These are phyloP conservation scores for Amanita jacksonii DNA, from an alignment of 768 basidiomycete species.

Conservation along the genomic window DNA sequence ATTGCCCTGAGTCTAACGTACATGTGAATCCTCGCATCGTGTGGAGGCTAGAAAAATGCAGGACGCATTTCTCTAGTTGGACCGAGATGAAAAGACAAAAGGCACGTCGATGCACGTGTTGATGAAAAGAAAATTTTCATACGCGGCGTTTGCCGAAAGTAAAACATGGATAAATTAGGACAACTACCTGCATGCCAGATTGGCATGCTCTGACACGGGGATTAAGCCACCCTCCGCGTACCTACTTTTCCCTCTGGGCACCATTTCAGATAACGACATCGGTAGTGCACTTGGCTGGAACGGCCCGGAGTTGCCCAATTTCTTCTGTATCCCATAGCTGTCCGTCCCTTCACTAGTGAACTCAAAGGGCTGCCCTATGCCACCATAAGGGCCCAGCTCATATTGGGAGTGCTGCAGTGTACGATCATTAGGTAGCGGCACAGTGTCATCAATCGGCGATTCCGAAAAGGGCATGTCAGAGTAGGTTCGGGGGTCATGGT, in stretches of 20 bases:
- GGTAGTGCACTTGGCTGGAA: constrained; percentile 40
- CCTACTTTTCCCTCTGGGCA: constrained; percentile 14
- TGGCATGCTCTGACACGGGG: constrained; percentile 25
- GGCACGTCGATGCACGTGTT: constrained; percentile 12
- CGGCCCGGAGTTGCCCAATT: background rate
- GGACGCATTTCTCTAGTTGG: constrained; percentile 10
- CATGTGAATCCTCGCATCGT: constrained; percentile 22
- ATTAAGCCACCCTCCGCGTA: constrained; percentile 16
- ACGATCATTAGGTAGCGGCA: background rate
- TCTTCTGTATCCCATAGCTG: background rate
- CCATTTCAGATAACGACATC: constrained; percentile 46
- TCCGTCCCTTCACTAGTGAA: background rate
- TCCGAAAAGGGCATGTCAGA: background rate
- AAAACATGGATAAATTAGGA: constrained; percentile 3
- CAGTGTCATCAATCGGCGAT: background rate
- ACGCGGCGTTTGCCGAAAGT: background rate
- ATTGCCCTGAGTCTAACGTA: constrained; percentile 17
- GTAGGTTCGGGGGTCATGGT: background rate
- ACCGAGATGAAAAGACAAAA: constrained; percentile 11
- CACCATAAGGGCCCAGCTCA: background rate
- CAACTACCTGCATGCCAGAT: constrained; percentile 35
- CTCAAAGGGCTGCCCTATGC: background rate
- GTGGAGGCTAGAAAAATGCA: constrained; percentile 12
- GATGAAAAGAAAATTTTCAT: constrained; percentile 8
- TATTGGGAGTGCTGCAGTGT: background rate